These are phyloP conservation scores for Suillus cothurnatus DNA, from an alignment of 768 basidiomycete genomes.

Conservation along the genomic window DNA sequence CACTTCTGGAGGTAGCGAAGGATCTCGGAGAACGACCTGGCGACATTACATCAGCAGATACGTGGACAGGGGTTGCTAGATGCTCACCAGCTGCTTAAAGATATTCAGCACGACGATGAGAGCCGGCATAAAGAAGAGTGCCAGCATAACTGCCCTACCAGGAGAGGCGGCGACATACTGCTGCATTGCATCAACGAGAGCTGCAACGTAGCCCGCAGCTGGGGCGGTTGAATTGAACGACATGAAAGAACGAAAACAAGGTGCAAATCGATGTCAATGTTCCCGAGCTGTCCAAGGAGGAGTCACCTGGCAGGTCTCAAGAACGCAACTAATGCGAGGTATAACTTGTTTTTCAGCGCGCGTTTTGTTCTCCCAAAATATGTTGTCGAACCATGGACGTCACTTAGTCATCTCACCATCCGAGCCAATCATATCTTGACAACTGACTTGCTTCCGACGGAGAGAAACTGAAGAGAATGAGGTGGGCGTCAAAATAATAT, in stretches of 20 bases:
- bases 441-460: constrained; percentile 10
- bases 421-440: constrained; percentile 11
- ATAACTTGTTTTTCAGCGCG: constrained; percentile 11
- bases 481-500: background rate
- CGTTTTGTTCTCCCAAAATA: constrained; percentile 1
- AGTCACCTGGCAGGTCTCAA: constrained; percentile 5
- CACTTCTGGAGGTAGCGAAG: constrained; percentile 81
- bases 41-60: constrained; percentile 7
- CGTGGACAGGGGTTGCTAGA: background rate
- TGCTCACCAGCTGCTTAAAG: constrained; percentile 73
- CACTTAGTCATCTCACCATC: constrained; percentile 27
- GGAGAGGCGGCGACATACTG: constrained; percentile 25
- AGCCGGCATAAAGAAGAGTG: constrained; percentile 66
- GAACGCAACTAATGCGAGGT: background rate
- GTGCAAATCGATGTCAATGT: constrained; percentile 2
- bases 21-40: constrained; percentile 68
- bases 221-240: constrained; percentile 24
- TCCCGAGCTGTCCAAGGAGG: background rate
- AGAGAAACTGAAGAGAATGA: background rate
- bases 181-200: constrained; percentile 17
- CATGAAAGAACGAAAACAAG: constrained; percentile 21
- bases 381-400: constrained; percentile 12
- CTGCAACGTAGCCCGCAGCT: constrained; percentile 26
- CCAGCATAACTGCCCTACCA: constrained; percentile 36
- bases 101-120: constrained; percentile 73